Evolutionary conservation across 2,329 filamentous ascomycete genomes (phyloP).

Genomic region (Penicillium sp.): DNA sequence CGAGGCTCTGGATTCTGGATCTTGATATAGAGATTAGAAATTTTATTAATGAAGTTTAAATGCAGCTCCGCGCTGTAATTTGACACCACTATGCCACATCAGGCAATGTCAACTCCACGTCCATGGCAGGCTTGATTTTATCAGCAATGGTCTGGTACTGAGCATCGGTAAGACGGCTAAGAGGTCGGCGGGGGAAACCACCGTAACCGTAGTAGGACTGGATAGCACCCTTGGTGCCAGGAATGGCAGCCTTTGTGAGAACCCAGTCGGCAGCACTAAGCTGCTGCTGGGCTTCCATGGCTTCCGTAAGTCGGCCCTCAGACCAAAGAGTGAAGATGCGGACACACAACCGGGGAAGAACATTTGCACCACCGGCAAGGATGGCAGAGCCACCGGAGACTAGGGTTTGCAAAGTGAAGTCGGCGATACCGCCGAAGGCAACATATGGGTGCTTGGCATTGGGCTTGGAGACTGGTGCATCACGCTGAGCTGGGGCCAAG

Average conservation of each 20-base stretch:
- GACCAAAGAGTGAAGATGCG: conserved; percentile 76
- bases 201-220: conserved; percentile 83
- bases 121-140: conserved; percentile 38
- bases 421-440: conserved; percentile 84
- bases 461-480: conserved; percentile 30
- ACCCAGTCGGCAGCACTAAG: conserved; percentile 80
- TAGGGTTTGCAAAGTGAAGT: conserved; percentile 81
- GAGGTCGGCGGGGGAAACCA: conserved; percentile 69
- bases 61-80: neutral
- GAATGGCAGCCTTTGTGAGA: conserved; percentile 77
- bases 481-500: conserved; percentile 27
- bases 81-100: conserved; percentile 33
- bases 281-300: conserved; percentile 70
- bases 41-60: conserved; percentile 1
- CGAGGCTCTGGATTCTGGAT: too few relatives aligned
- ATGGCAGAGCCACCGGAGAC: conserved; percentile 79
- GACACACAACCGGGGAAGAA: conserved; percentile 79
- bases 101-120: conserved; percentile 35
- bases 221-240: conserved; percentile 81
- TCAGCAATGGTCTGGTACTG: conserved; percentile 33
- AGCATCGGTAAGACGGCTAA: conserved; percentile 34
- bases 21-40: neutral
- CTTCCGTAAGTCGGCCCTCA: conserved; percentile 73
- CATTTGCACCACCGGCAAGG: conserved; percentile 83
- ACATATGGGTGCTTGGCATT: conserved; percentile 59